These are phyloP conservation scores for Lachnellula suecica DNA, from an alignment of 2,329 filamentous ascomycete genomes.

Conservation along the genomic window DNA sequence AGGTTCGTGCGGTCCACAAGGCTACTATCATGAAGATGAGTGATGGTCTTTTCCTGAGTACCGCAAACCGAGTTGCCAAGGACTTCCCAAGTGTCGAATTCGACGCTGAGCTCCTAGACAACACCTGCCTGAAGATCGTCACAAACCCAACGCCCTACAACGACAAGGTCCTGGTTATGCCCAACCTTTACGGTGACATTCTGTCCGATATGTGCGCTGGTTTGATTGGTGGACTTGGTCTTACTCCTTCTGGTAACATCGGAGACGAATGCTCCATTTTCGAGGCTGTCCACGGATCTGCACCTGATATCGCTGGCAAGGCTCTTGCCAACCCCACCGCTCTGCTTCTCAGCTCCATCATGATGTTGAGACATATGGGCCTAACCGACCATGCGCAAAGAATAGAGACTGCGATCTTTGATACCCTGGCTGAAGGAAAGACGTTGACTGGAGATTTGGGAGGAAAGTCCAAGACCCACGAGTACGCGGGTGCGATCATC, in stretches of 20 bases:
- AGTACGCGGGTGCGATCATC: constrained; percentile 94
- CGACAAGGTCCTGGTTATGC: constrained; percentile 97
- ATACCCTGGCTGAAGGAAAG: constrained; percentile 95
- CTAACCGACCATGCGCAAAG: constrained; percentile 78
- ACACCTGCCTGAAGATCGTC: constrained; percentile 98
- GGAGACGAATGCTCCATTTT: constrained; percentile 99
- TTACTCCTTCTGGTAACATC: constrained; percentile 97
- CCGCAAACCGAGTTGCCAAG: constrained; percentile 82
- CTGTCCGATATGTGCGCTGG: constrained; percentile 99
- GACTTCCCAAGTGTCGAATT: constrained; percentile 96
- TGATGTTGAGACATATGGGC: constrained; percentile 99
- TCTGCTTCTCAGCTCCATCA: constrained; percentile 91
- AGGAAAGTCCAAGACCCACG: constrained; percentile 91
- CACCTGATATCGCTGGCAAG: constrained; percentile 95
- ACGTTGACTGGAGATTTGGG: constrained; percentile 92
- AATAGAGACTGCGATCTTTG: constrained; percentile 95
- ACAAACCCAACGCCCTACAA: constrained; percentile 96
- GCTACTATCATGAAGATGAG: constrained; percentile 99
- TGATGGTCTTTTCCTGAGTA: constrained; percentile 95
- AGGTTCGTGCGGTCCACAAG: constrained; percentile 99
- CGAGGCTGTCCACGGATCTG: constrained; percentile 97
- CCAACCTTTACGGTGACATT: constrained; percentile 99
- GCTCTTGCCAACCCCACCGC: constrained; percentile 96
- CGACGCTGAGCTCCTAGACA: constrained; percentile 96
- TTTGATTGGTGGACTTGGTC: constrained; percentile 93